Evolutionary conservation across 1,139 yeast species (phyloP).

Genomic region (Pichia sp.): DNA sequence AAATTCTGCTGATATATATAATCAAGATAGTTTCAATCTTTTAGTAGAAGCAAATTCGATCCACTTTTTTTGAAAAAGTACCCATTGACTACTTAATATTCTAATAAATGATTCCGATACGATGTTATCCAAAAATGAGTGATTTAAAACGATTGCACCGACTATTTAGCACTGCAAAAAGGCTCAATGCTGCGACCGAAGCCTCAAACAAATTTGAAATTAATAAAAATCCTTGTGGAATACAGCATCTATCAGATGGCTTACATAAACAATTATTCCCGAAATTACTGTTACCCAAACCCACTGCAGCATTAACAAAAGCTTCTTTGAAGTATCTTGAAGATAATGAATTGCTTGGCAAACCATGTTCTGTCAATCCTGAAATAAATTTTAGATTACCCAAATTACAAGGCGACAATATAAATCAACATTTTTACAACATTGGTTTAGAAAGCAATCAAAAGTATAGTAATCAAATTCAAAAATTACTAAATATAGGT

Average conservation of each 20-base stretch:
- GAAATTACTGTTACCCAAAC: slow-evolving; percentile 11
- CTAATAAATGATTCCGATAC: no score
- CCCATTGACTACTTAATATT: no score
- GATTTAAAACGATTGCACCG: neutral
- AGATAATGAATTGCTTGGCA: slow-evolving; percentile 67
- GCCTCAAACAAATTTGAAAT: no score
- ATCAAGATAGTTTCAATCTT: no score
- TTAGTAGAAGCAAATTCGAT: no score
- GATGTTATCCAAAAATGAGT: no score
- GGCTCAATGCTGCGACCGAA: slow-evolving; percentile 28
- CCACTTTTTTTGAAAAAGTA: no score
- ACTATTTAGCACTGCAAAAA: slow-evolving; percentile 8
- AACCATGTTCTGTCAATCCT: slow-evolving; percentile 57
- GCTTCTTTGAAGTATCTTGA: slow-evolving; percentile 58
- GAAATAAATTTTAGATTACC: slow-evolving; percentile 69
- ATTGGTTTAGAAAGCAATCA: slow-evolving; percentile 57
- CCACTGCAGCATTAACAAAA: slow-evolving; percentile 36
- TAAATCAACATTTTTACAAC: slow-evolving; percentile 81
- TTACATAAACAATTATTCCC: slow-evolving; percentile 63
- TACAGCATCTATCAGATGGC: slow-evolving; percentile 60
- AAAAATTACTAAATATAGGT: slow-evolving; percentile 33
- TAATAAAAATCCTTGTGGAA: slow-evolving; percentile 53
- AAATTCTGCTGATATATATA: no score
- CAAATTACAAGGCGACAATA: slow-evolving; percentile 52
- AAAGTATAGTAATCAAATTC: slow-evolving; percentile 52